These are phyloP conservation scores for Trypethelium eluteriae DNA, from an alignment of 495 filamentous ascomycete species.

Conservation along the genomic window DNA sequence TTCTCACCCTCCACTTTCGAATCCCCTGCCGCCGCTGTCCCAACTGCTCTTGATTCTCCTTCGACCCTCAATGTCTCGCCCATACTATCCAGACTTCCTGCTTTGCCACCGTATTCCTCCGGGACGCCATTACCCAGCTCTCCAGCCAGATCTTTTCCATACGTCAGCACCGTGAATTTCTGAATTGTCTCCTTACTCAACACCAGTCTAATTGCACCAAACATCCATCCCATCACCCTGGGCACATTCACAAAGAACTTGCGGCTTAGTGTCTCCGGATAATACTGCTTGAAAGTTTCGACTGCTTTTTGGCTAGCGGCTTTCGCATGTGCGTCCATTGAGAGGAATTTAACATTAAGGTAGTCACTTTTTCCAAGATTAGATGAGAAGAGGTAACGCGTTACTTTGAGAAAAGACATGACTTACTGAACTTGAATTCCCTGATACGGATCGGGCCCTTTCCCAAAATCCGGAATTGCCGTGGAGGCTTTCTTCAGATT, in stretches of 20 bases:
- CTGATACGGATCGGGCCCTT: conserved; percentile 65
- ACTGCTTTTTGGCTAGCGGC: conserved; percentile 70
- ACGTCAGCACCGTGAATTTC: conserved; percentile 77
- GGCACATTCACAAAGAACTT: conserved; percentile 95
- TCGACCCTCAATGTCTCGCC: conserved; percentile 28
- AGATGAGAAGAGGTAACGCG: too few relatives aligned
- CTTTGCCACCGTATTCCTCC: conserved; percentile 63
- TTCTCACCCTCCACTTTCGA: background rate
- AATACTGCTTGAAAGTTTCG: conserved; percentile 59
- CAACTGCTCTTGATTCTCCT: background rate
- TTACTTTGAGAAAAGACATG: too few relatives aligned
- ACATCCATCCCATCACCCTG: conserved; percentile 80
- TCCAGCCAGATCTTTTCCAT: conserved; percentile 58
- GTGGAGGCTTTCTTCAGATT: conserved; percentile 55
- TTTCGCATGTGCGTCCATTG: conserved; percentile 59
- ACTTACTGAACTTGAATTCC: conserved; percentile 67
- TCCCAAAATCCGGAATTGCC: conserved; percentile 63
- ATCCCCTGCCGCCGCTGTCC: background rate
- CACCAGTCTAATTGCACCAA: conserved; percentile 68
- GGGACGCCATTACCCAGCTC: conserved; percentile 60
- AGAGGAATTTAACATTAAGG: conserved; percentile 70
- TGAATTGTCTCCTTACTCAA: conserved; percentile 68
- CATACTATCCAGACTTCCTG: conserved; percentile 26
- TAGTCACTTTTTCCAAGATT: conserved; percentile 50
- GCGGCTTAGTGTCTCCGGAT: conserved; percentile 78